Evolutionary conservation across 177 flowering plant genomes (phyloP).

Genomic region (Telopea speciosissima): DNA sequence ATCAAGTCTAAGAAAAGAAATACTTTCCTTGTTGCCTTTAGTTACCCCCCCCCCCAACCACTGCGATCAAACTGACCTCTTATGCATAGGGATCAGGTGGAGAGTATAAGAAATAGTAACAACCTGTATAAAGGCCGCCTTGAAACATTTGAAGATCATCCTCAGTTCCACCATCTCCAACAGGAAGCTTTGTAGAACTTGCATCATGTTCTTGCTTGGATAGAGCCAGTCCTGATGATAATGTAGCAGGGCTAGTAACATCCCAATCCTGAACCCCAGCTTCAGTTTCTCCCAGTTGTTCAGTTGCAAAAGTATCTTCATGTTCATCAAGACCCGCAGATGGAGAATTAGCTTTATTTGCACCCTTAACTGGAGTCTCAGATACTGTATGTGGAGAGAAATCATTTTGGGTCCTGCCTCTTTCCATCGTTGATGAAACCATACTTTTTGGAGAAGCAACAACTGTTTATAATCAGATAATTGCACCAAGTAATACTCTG

Average conservation of each 20-base stretch:
- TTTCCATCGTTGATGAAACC: slow-evolving; percentile 25
- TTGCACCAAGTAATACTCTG: background rate
- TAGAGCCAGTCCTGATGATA: slow-evolving; percentile 6
- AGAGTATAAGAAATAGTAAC: background rate
- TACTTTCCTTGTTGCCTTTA: no score
- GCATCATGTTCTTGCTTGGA: slow-evolving; percentile 20
- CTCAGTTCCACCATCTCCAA: slow-evolving; percentile 20
- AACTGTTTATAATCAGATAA: slow-evolving; percentile 7
- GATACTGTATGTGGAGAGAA: slow-evolving; percentile 16
- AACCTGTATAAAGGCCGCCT: slow-evolving; percentile 18
- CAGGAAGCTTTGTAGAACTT: slow-evolving; percentile 14
- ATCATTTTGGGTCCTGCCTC: slow-evolving; percentile 16
- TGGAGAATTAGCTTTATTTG: slow-evolving; percentile 19
- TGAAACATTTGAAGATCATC: slow-evolving; percentile 8
- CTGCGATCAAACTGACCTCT: background rate
- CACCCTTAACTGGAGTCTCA: slow-evolving; percentile 16
- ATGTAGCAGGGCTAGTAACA: slow-evolving; percentile 19
- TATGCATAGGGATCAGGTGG: background rate
- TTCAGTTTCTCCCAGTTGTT: slow-evolving; percentile 24
- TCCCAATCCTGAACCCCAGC: slow-evolving; percentile 14
- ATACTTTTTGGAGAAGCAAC: slow-evolving; percentile 23
- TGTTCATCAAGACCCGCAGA: slow-evolving; percentile 20
- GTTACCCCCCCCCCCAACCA: no score
- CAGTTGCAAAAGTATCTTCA: slow-evolving; percentile 19
- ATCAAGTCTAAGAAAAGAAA: no score